phyloP scores from a whole-genome alignment of 176 grass and related monocot species.

The Panicum miliaceum region DNA sequence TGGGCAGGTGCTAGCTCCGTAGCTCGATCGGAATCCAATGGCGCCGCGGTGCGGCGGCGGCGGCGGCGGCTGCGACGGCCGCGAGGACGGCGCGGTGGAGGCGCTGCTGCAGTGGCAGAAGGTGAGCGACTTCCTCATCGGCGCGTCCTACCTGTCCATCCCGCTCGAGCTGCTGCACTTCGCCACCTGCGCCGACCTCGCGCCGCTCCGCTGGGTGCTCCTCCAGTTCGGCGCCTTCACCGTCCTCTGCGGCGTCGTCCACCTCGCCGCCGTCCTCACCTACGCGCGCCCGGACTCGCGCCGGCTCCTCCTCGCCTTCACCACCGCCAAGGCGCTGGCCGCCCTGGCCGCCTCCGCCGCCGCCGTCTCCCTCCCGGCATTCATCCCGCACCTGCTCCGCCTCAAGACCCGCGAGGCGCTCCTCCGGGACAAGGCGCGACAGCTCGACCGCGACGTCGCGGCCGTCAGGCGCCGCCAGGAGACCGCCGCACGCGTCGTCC shows the following conservation, averaged over 20 bases:
- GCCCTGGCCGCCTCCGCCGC: conserved; percentile 59
- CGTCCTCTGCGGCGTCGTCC: conserved; percentile 58
- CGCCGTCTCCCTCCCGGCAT: conserved; percentile 57
- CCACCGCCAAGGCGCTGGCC: conserved; percentile 58
- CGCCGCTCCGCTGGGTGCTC: conserved; percentile 1
- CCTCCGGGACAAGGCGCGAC: conserved; percentile 58
- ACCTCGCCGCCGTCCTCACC: conserved; percentile 55
- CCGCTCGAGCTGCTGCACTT: conserved; percentile 14
- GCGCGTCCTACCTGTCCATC: conserved; percentile 10
- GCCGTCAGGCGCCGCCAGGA: conserved; percentile 61
- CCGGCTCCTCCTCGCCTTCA: conserved; percentile 52
- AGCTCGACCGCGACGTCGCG: conserved; percentile 60
- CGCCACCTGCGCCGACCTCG: conserved; percentile 18
- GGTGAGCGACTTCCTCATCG: conserved; percentile 28
- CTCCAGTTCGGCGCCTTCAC: conserved; percentile 37
- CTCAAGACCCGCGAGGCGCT: conserved; percentile 67
- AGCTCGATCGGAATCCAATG: neutral
- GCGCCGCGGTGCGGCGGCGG: neutral
- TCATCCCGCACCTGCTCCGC: conserved; percentile 70
- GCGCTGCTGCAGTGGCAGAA: conserved; percentile 26
- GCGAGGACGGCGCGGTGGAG: conserved; percentile 17
- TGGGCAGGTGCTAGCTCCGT: neutral
- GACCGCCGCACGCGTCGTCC: conserved; percentile 55
- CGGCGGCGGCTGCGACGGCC: conserved; percentile 6
- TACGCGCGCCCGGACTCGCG: conserved; percentile 60